Percentiles rank a stretch among this genome's conserved stretches.
Evolutionary conservation across 148 eudicot species (phyloP).

Genomic region (Polygonum aviculare): DNA sequence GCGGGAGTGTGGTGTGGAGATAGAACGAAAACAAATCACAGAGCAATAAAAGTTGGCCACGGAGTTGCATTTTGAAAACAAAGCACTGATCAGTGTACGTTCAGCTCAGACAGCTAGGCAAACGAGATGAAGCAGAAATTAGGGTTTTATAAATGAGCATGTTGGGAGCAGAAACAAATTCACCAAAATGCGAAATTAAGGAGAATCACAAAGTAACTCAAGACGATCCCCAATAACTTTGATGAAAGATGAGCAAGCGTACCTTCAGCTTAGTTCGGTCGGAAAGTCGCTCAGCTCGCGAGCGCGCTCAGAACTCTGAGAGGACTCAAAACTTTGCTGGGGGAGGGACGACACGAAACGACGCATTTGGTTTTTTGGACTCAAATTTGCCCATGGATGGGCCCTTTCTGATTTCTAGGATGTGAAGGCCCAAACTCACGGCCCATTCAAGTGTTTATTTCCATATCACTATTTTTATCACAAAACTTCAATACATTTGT

Average conservation of each 20-base stretch:
- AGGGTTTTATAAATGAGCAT: neutral
- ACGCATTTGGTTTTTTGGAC: too few species aligned
- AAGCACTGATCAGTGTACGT: too few species aligned
- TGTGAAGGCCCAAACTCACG: neutral
- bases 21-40: neutral
- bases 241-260: neutral
- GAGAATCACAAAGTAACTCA: neutral
- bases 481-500: too few species aligned
- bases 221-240: neutral
- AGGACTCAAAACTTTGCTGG: neutral
- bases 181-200: neutral
- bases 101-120: neutral
- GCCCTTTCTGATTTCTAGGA: neutral
- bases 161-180: neutral
- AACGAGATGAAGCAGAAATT: neutral
- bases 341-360: neutral
- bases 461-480: too few species aligned
- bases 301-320: neutral
- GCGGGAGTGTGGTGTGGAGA: neutral
- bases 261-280: neutral
- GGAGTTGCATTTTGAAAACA: conserved; percentile 10
- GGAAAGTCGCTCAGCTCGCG: neutral
- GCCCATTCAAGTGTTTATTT: too few species aligned
- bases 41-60: neutral
- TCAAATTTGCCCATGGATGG: neutral